phyloP scores from a whole-genome alignment of 1,284 basidiomycete genomes.

The Puccinia novopanici region DNA sequence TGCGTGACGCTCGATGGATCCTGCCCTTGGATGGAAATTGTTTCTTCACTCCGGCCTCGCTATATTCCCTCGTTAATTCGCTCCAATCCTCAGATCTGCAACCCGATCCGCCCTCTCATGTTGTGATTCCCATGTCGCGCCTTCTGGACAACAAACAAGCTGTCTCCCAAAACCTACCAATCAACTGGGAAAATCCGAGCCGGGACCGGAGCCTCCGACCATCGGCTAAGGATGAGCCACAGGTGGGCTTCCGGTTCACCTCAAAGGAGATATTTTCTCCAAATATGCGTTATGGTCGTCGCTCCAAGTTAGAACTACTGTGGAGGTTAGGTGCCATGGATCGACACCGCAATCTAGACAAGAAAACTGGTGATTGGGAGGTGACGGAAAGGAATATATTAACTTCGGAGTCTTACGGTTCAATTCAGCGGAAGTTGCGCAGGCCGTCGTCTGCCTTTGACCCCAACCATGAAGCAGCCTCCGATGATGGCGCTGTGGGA shows the following conservation, averaged over 20 bases:
- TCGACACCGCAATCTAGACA: slow-evolving; percentile 55
- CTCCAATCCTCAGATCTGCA: slow-evolving; percentile 54
- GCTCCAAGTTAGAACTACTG: slow-evolving; percentile 57
- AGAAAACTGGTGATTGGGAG: slow-evolving; percentile 56
- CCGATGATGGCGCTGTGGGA: not conserved
- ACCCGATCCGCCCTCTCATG: slow-evolving; percentile 53
- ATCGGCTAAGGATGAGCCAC: slow-evolving; percentile 57
- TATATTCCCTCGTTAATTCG: slow-evolving; percentile 55
- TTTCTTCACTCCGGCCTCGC: slow-evolving; percentile 57
- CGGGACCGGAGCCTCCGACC: slow-evolving; percentile 33
- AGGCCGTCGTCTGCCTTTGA: not conserved
- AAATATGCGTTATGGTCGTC: slow-evolving; percentile 57
- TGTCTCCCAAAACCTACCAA: slow-evolving; percentile 52
- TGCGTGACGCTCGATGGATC: slow-evolving; percentile 57
- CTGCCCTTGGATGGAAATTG: slow-evolving; percentile 58
- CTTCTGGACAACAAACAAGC: slow-evolving; percentile 55
- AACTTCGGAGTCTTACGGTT: slow-evolving; percentile 55
- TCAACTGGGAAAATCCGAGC: slow-evolving; percentile 23
- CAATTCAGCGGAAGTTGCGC: slow-evolving; percentile 50
- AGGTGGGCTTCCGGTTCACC: slow-evolving; percentile 59
- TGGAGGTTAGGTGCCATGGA: slow-evolving; percentile 58
- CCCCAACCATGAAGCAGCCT: not conserved
- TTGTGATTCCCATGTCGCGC: slow-evolving; percentile 57
- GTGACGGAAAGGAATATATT: slow-evolving; percentile 55
- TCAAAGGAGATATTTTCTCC: slow-evolving; percentile 56